Base-by-base conservation (phyloP, 345 rosid species). In the Balakata baccata region DNA sequence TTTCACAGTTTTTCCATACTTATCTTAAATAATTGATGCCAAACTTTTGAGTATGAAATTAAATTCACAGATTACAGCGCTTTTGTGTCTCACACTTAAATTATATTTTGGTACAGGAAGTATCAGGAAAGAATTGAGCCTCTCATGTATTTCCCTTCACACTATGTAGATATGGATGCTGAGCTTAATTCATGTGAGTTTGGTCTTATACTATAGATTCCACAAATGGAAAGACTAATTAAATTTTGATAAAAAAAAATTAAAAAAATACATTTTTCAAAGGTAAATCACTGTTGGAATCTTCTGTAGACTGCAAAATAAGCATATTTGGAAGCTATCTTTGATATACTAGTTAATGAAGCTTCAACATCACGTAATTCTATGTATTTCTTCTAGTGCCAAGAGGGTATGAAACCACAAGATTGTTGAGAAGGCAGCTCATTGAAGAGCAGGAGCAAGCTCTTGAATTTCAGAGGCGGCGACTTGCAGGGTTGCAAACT, bases 141-240 rank as follows among this genome's bases (percentile, higher is more conserved):
- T 68, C 52, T 75, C 8, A 62, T 83, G 75, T 80, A 74, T 64
- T 84, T 74, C 75, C 43, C 76, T 60, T 76, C 86, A 1, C 83
- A 77, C 17, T 83, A 73, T 66, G 16, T 71, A 1, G 88, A 86
- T 25, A 75, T 75, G 78, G 88, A 87, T 50, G 63, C 84, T n/a
- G 90, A 87, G 74, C 74, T 83, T 81, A 85, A 82, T 66, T 75
- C 87, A 50, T 72, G 93, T 87, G 57, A 84, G 86, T 74, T 39
- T 60, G 50, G 41, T 66, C 60, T 65, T 65, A 29, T 14, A 14
- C 7, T 62, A 17, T 45, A 47, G 5, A 46, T n/a, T 51, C 52
- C 20, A 3, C 22, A 3, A 39, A 52, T n/a, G 16, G 18, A 64
- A 39, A 39, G 12, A 13, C 11, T 29, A 29, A 29, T 29, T 29